Percentiles rank a stretch among this genome's conserved stretches.
phyloP scores from a whole-genome alignment of 2,329 filamentous ascomycete genomes.

The Fusarium albosuccineum region DNA sequence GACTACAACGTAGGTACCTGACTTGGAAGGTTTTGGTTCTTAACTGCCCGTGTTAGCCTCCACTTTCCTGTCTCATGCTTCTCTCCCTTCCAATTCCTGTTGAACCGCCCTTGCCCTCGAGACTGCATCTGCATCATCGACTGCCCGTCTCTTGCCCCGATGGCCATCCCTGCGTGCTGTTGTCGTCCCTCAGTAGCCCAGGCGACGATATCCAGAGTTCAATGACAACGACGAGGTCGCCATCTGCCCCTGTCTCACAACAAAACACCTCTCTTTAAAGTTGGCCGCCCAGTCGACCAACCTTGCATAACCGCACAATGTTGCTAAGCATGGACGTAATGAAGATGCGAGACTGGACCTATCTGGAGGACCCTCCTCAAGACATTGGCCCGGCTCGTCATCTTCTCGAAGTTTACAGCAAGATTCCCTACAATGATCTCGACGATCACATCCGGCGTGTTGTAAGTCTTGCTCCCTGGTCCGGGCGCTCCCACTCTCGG shows the following conservation, averaged over 20 bases:
- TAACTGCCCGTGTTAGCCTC: constrained; percentile 25
- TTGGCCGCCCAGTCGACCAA: constrained; percentile 3
- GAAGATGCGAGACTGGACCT: constrained; percentile 56
- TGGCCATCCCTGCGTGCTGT: constrained; percentile 19
- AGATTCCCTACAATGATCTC: constrained; percentile 52
- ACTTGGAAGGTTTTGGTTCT: constrained; percentile 28
- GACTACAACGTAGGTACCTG: constrained; percentile 19
- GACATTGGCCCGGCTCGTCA: constrained; percentile 53
- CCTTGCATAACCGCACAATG: constrained; percentile 31
- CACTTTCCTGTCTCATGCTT: constrained; percentile 31
- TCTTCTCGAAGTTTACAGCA: constrained; percentile 56
- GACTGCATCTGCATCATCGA: constrained; percentile 22
- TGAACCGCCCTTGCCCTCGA: constrained; percentile 17
- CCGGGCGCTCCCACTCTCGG: background rate
- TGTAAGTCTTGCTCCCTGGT: constrained; percentile 44
- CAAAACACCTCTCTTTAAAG: constrained; percentile 8
- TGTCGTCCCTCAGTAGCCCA: constrained; percentile 14
- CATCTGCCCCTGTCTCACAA: constrained; percentile 10
- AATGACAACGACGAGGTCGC: constrained; percentile 34
- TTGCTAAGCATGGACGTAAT: constrained; percentile 49
- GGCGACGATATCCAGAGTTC: constrained; percentile 21
- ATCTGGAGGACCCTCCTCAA: constrained; percentile 53
- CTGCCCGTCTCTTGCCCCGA: constrained; percentile 20
- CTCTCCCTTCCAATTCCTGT: constrained; percentile 17
- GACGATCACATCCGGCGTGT: constrained; percentile 53